Evolutionary conservation across 2,329 filamentous ascomycete species (phyloP), one percentile per base, ranked within the genome.

Genomic region (Cercospora sp.): DNA sequence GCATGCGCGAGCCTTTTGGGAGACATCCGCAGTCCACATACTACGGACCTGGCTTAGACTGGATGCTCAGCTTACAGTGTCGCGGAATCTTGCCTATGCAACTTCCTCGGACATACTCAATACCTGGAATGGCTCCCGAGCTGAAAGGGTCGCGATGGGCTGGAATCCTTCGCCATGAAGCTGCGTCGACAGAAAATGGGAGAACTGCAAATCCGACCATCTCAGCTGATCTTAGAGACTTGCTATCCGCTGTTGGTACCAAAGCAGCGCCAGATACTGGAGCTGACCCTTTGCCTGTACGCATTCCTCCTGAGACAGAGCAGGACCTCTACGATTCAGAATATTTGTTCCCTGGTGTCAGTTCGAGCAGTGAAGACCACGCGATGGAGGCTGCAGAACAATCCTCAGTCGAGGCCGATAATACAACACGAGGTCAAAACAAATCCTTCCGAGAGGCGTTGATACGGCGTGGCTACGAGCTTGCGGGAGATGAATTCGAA

Each of bases 281-380:
- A 60, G 63, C 65, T 10, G 63, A 65, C 18, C 65, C 67, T 16
- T 18, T 64, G n/a, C 66, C 62, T 12, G 45, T 65, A 13, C 57
- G 36, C 9, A 10, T 58, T 20, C 13, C 28, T 26, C 70, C 73
- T 3, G 68, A 67, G 20, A 85, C 82, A 0, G 86, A 88, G 71
- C 75, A 87, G 63, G 85, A 87, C 64, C 72, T 84, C 6, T 87
- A 87, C 68, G 84, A 87, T 10, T 60, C 63, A 7, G 16, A 58
- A 12, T 42, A 70, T 5, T 33, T 69, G 30, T 62, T 51, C 8
- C 64, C 58, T 13, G 57, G 45, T 18, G 30, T 45, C 30, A 20
- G 26, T 31, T 10, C 65, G 31, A 40, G 13, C 1, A 60, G 69
- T 26, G 42, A 45, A 13, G 68, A 64, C 13, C 23, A 28, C 16